phyloP scores from a whole-genome alignment of 371 early-diverging fungal genomes.

The Mucor irregularis region DNA sequence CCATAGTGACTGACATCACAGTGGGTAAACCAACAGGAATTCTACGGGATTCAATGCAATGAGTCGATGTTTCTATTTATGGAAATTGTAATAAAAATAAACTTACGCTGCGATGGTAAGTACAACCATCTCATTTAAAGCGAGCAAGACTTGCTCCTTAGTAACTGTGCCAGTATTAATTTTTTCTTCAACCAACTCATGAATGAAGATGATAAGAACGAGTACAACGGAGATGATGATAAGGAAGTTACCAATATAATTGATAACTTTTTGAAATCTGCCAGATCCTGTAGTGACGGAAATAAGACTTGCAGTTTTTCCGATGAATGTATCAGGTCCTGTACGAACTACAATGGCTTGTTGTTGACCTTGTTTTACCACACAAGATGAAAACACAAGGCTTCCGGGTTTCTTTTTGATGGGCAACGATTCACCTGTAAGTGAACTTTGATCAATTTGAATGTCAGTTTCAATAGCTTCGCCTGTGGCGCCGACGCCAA shows the following conservation, averaged over 20 bases:
- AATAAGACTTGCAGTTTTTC: constrained; percentile 89
- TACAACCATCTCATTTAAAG: constrained; percentile 72
- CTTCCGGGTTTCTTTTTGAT: constrained; percentile 77
- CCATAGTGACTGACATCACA: constrained; percentile 95
- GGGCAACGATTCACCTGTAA: constrained; percentile 93
- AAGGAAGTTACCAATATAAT: constrained; percentile 82
- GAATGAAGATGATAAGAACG: constrained; percentile 78
- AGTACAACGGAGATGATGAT: constrained; percentile 72
- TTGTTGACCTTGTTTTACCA: constrained; percentile 86
- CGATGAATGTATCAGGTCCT: constrained; percentile 89
- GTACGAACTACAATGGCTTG: constrained; percentile 85
- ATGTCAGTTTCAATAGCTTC: constrained; percentile 73
- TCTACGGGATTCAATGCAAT: not conserved
- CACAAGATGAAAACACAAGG: constrained; percentile 82
- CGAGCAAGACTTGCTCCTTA: constrained; percentile 53
- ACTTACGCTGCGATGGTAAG: constrained; percentile 32
- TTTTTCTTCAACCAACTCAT: constrained; percentile 56
- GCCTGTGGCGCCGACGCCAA: constrained; percentile 84
- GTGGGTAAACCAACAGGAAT: constrained; percentile 96
- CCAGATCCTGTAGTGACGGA: constrained; percentile 81
- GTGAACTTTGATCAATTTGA: constrained; percentile 91
- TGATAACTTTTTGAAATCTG: constrained; percentile 86
- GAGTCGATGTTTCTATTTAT: not conserved
- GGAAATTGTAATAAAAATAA: not conserved
- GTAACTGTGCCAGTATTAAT: constrained; percentile 33